Evolutionary conservation across 257 asterid species (phyloP).

Genomic region (Nicotiana benthamiana): DNA sequence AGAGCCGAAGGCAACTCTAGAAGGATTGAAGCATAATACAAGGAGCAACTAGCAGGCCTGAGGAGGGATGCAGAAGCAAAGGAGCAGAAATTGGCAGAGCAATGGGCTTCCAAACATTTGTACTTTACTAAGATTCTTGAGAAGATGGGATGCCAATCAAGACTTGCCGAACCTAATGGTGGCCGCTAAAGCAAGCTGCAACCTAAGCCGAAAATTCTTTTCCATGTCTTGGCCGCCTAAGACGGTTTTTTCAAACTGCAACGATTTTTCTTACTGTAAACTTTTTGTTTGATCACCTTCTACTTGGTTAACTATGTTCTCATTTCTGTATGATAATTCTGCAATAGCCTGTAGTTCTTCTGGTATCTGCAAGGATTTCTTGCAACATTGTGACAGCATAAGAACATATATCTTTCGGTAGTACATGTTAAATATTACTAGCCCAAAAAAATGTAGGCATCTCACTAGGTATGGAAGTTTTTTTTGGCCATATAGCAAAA

Average conservation of each 20-base stretch:
- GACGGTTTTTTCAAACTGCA: neutral
- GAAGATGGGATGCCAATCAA: conserved; percentile 53
- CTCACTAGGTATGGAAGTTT: neutral
- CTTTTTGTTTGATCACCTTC: neutral
- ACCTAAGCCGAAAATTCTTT: neutral
- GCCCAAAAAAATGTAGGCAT: too few species aligned
- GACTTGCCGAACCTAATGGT: conserved; percentile 30
- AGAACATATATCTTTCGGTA: neutral
- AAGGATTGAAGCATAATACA: conserved; percentile 68
- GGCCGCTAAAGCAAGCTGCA: neutral
- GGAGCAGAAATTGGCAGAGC: conserved; percentile 87
- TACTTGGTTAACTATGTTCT: neutral
- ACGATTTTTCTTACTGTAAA: neutral
- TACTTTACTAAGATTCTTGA: conserved; percentile 60
- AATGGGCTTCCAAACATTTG: conserved; percentile 73
- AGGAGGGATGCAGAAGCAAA: conserved; percentile 82
- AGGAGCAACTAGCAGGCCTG: conserved; percentile 69
- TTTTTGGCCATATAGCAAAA: neutral
- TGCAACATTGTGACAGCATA: neutral
- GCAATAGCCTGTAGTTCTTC: neutral
- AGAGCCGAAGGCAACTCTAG: conserved; percentile 55
- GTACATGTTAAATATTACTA: neutral
- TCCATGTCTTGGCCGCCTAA: neutral
- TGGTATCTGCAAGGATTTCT: neutral
- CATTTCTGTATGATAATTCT: neutral